Evolutionary conservation across 75 land plant genomes (phyloP).

Genomic region (Chamaecyparis obtusa): DNA sequence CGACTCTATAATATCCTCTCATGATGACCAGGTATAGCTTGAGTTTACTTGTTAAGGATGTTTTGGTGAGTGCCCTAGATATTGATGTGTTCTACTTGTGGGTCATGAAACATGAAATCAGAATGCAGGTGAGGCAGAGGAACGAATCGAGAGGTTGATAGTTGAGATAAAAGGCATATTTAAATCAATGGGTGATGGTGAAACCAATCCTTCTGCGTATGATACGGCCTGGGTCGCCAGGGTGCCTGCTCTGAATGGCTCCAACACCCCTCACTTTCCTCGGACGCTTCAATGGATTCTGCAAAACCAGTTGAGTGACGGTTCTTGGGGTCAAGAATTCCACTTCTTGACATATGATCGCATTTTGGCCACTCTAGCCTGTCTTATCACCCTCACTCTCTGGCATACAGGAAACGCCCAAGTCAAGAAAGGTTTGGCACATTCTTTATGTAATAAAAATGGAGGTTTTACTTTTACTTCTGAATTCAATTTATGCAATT

Average conservation of each 20-base stretch:
- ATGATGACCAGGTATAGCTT: too few relatives aligned
- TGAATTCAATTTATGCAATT: too few relatives aligned
- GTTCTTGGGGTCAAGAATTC: slow-evolving; percentile 47
- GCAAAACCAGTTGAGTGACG: slow-evolving; percentile 47
- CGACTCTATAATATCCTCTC: too few relatives aligned
- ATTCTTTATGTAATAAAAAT: not conserved
- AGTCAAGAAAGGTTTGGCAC: slow-evolving; percentile 26
- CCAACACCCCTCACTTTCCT: slow-evolving; percentile 37
- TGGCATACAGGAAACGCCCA: slow-evolving; percentile 26
- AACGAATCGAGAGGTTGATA: not conserved
- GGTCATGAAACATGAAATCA: too few relatives aligned
- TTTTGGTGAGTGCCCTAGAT: too few relatives aligned
- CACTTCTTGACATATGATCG: slow-evolving; percentile 39
- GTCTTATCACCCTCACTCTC: slow-evolving; percentile 27
- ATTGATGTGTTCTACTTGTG: too few relatives aligned
- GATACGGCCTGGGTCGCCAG: slow-evolving; percentile 16
- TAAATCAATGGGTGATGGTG: slow-evolving; percentile 10
- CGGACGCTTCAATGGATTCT: slow-evolving; percentile 36
- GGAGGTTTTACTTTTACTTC: too few relatives aligned
- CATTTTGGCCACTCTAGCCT: slow-evolving; percentile 35
- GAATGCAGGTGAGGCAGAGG: not conserved
- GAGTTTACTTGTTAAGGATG: too few relatives aligned
- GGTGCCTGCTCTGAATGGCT: not conserved
- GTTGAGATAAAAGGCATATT: not conserved
- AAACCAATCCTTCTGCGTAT: slow-evolving; percentile 9